These are phyloP conservation scores for Fraxinus cuspidata DNA, from an alignment of 257 asterid genomes.

Conservation along the genomic window DNA sequence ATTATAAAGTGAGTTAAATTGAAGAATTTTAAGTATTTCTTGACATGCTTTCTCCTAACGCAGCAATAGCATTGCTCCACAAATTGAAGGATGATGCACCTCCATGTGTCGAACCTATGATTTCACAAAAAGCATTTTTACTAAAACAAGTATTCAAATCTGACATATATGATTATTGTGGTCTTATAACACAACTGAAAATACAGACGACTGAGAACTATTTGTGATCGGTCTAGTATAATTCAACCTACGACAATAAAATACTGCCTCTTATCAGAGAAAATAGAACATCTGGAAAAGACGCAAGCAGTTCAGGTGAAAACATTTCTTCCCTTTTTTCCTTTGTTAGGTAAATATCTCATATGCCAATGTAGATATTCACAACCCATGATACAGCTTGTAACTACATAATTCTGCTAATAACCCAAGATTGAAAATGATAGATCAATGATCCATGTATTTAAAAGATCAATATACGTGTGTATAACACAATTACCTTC, in stretches of 20 bases:
- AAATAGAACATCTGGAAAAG: too few relatives aligned
- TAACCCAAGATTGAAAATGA: not conserved
- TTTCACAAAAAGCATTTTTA: too few relatives aligned
- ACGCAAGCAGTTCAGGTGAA: not conserved
- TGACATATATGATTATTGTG: too few relatives aligned
- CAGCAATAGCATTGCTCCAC: not conserved
- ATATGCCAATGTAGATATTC: not conserved
- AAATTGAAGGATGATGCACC: too few relatives aligned
- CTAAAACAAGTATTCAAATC: too few relatives aligned
- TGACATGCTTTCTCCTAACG: not conserved
- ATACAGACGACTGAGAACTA: too few relatives aligned
- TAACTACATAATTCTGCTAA: constrained; percentile 8
- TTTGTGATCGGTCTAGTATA: too few relatives aligned
- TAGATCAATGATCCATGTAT: constrained; percentile 11
- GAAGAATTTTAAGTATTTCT: constrained; percentile 9
- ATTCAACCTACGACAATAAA: too few relatives aligned
- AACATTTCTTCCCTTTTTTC: not conserved
- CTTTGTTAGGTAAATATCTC: not conserved
- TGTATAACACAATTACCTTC: constrained; percentile 56
- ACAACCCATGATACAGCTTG: not conserved
- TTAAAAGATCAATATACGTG: constrained; percentile 1
- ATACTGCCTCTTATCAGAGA: too few relatives aligned
- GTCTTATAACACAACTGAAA: too few relatives aligned
- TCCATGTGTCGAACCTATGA: too few relatives aligned
- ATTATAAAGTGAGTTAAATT: not conserved